Percentiles rank a stretch among this genome's conserved stretches.
Conservation (phyloP, 1,139 yeast genomes). For the Nakaseomyces uthaithaninus region DNA sequence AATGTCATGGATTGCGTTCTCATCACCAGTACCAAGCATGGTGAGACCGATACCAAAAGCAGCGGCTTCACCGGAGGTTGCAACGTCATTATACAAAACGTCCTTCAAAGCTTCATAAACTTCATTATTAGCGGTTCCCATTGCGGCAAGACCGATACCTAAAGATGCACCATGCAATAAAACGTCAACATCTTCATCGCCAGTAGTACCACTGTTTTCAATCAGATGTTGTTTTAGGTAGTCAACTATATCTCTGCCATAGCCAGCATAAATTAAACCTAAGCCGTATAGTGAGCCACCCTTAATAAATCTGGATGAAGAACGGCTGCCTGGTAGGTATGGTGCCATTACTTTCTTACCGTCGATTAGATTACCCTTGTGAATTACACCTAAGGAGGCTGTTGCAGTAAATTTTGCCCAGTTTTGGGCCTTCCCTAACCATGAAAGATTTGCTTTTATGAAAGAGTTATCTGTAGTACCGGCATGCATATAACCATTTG, state of each 20-base stretch:
- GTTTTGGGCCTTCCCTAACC: conserved; percentile 94
- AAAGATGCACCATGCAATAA: conserved; percentile 92
- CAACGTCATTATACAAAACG: conserved; percentile 83
- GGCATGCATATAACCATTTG: conserved; percentile 90
- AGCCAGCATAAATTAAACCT: conserved; percentile 89
- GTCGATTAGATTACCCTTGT: conserved; percentile 86
- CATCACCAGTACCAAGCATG: conserved; percentile 88
- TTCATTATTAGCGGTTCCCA: conserved; percentile 74
- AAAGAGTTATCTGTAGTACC: conserved; percentile 96
- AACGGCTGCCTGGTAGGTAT: conserved; percentile 75
- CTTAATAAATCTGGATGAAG: conserved; percentile 73
- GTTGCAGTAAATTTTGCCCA: conserved; percentile 99
- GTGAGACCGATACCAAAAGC: conserved; percentile 95
- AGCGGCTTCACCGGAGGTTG: conserved; percentile 94
- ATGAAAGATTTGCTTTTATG: conserved; percentile 82
- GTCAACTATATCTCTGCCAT: conserved; percentile 76
- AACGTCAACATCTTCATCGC: conserved; percentile 72
- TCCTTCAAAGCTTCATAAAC: conserved; percentile 79
- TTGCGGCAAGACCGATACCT: conserved; percentile 94
- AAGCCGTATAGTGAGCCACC: conserved; percentile 95
- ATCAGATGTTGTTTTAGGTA: conserved; percentile 68
- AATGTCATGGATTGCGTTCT: conserved; percentile 71
- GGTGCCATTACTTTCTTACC: conserved; percentile 86
- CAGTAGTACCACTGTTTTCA: conserved; percentile 59
- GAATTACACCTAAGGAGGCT: conserved; percentile 96